A percentile compares a stretch with the other conserved stretches of the same genome.
Evolutionary conservation across 352 stramenopile genomes (phyloP).

Genomic region (Phytophthora tentaculata): DNA sequence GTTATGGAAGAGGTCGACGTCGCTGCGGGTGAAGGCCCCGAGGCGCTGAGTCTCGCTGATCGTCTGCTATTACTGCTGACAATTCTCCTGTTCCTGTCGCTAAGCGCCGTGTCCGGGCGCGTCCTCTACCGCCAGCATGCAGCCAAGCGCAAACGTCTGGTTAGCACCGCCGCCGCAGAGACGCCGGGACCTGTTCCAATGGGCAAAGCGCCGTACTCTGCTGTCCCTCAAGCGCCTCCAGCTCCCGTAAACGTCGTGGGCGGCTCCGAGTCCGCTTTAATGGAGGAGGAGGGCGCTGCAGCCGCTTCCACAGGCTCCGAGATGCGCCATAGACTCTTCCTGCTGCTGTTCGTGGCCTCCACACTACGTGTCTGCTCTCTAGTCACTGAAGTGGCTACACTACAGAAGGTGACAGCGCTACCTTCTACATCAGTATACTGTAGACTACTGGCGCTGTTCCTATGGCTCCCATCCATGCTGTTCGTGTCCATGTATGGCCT

Average conservation of each 20-base stretch:
- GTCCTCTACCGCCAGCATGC: conserved; percentile 58
- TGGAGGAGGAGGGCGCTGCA: conserved; percentile 60
- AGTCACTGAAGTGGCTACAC: conserved; percentile 61
- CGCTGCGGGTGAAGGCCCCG: conserved; percentile 24
- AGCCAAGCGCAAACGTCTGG: conserved; percentile 34
- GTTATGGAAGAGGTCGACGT: conserved; percentile 26
- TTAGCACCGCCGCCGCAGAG: conserved; percentile 13
- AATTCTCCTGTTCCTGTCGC: conserved; percentile 65
- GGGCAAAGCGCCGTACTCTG: conserved; percentile 29
- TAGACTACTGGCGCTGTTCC: conserved; percentile 63
- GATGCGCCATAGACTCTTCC: conserved; percentile 79
- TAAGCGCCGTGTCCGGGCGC: conserved; percentile 62
- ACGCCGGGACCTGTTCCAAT: conserved; percentile 17
- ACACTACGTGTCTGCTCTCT: conserved; percentile 68
- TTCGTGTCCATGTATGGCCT: conserved; percentile 88
- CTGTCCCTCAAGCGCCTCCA: conserved; percentile 19
- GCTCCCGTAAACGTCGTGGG: conserved; percentile 40
- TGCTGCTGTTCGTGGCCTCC: conserved; percentile 75
- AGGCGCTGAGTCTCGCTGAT: conserved; percentile 51
- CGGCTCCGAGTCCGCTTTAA: conserved; percentile 44
- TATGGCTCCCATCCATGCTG: conserved; percentile 83
- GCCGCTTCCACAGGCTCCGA: conserved; percentile 72
- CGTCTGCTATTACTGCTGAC: conserved; percentile 56
- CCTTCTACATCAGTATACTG: conserved; percentile 53
- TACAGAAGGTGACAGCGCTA: conserved; percentile 47